Evolutionary conservation across 768 basidiomycete species (phyloP).

Genomic region (Hericium rajendrae): DNA sequence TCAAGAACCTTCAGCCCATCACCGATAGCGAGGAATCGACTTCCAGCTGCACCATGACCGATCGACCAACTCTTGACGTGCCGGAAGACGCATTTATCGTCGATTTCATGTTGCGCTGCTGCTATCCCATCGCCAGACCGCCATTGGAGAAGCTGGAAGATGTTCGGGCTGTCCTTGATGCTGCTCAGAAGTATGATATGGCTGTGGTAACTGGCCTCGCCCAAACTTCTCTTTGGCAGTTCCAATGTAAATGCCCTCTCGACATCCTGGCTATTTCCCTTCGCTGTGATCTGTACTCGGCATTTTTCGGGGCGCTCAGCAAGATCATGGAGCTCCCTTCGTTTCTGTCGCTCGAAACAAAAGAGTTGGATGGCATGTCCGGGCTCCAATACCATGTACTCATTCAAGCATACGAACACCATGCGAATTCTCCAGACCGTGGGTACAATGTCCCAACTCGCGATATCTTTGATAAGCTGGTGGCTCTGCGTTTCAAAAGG

Average conservation of each 20-base stretch:
- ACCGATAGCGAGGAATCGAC: no score
- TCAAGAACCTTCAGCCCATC: neutral
- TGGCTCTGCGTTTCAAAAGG: no score
- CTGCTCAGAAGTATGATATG: constrained; percentile 8
- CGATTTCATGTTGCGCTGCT: constrained; percentile 3
- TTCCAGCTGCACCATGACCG: no score
- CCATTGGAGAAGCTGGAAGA: neutral
- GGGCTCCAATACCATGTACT: constrained; percentile 1
- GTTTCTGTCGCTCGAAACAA: neutral
- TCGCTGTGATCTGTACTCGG: neutral
- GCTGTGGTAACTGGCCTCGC: neutral
- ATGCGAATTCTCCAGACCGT: no score
- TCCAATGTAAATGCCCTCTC: constrained; percentile 1
- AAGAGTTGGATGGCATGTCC: neutral
- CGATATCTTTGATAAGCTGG: no score
- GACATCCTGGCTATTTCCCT: constrained; percentile 4
- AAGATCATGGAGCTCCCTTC: neutral
- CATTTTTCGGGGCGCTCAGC: neutral
- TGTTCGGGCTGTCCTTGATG: constrained; percentile 2
- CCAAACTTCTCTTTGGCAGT: neutral
- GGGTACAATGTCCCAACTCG: no score
- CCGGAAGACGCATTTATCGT: neutral
- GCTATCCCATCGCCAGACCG: constrained; percentile 2
- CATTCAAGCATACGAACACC: neutral
- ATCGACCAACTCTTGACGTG: no score